phyloP scores from a whole-genome alignment of 2,329 filamentous ascomycete species.

The Phoma sp. region DNA sequence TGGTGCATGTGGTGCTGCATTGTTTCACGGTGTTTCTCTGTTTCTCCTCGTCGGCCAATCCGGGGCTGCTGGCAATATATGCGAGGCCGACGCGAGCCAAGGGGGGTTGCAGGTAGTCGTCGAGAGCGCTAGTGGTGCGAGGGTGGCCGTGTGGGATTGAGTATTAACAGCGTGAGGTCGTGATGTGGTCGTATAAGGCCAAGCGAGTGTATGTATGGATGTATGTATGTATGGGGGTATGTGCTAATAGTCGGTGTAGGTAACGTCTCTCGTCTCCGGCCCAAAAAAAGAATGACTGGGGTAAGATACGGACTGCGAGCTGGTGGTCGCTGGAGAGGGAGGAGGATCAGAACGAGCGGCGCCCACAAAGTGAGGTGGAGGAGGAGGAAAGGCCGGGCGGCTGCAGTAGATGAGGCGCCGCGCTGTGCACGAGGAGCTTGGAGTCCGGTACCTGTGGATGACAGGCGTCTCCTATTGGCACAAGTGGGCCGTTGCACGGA shows the following conservation, averaged over 20 bases:
- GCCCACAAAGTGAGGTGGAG: slow-evolving; percentile 44
- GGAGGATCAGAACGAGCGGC: slow-evolving; percentile 42
- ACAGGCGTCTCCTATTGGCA: slow-evolving; percentile 32
- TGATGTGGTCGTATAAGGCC: slow-evolving; percentile 37
- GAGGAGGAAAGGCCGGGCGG: slow-evolving; percentile 33
- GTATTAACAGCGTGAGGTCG: slow-evolving; percentile 48
- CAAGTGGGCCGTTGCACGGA: slow-evolving; percentile 30
- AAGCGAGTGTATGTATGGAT: slow-evolving; percentile 12
- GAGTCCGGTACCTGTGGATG: slow-evolving; percentile 28
- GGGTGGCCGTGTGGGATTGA: slow-evolving; percentile 9
- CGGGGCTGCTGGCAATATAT: slow-evolving; percentile 26
- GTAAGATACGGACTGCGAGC: slow-evolving; percentile 42
- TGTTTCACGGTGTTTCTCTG: slow-evolving; percentile 11
- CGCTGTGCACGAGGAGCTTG: slow-evolving; percentile 25
- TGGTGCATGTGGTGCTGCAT: slow-evolving; percentile 43
- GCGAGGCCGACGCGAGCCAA: slow-evolving; percentile 21
- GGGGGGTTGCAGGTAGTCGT: slow-evolving; percentile 7
- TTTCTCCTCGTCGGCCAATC: slow-evolving; percentile 26
- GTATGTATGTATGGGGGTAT: slow-evolving; percentile 1
- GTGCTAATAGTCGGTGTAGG: slow-evolving; percentile 19
- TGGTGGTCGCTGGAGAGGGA: slow-evolving; percentile 22
- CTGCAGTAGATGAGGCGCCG: slow-evolving; percentile 45
- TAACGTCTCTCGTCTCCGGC: slow-evolving; percentile 26
- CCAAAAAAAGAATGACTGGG: slow-evolving; percentile 50
- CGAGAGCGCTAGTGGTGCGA: slow-evolving; percentile 5